phyloP scores from a whole-genome alignment of 768 basidiomycete species.

The Favolaschia claudopus region DNA sequence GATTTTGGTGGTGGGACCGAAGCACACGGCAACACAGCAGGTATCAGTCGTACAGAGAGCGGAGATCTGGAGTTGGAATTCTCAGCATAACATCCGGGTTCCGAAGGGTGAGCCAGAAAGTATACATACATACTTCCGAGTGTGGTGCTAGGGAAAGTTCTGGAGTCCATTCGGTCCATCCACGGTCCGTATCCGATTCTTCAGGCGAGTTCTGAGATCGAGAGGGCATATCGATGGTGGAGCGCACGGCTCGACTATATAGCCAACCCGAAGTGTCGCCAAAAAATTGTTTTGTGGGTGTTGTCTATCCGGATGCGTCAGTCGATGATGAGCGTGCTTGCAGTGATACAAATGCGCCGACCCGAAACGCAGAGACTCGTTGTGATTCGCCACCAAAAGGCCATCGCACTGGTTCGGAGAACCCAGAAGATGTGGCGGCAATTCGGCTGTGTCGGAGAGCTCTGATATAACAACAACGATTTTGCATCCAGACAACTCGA shows the following conservation, averaged over 20 bases:
- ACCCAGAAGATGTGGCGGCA: not conserved
- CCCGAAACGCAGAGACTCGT: slow-evolving; percentile 1
- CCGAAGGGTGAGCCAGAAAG: not conserved
- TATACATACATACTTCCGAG: slow-evolving; percentile 5
- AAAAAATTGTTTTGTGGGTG: slow-evolving; percentile 5
- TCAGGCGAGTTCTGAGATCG: not conserved
- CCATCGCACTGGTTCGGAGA: not conserved
- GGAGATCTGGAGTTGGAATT: slow-evolving; percentile 1
- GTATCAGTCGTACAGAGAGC: slow-evolving; percentile 7
- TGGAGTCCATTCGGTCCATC: slow-evolving; percentile 9
- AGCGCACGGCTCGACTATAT: slow-evolving; percentile 6
- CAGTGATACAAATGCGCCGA: not conserved
- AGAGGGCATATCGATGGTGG: not conserved
- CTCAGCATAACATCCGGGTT: too few relatives aligned
- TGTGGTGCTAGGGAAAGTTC: slow-evolving; percentile 10
- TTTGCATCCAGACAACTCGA: not conserved
- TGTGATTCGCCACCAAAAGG: not conserved
- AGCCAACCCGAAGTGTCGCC: slow-evolving; percentile 21
- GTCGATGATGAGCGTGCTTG: not conserved
- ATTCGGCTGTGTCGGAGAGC: not conserved
- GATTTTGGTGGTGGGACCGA: slow-evolving; percentile 20
- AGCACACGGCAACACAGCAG: slow-evolving; percentile 19
- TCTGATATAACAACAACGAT: not conserved
- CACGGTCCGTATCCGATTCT: not conserved
- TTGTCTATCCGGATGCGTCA: not conserved